A percentile compares a stretch with the other conserved stretches of the same genome.
phyloP scores from a whole-genome alignment of 2,329 filamentous ascomycete genomes.

The Fusarium brachygibbosum region DNA sequence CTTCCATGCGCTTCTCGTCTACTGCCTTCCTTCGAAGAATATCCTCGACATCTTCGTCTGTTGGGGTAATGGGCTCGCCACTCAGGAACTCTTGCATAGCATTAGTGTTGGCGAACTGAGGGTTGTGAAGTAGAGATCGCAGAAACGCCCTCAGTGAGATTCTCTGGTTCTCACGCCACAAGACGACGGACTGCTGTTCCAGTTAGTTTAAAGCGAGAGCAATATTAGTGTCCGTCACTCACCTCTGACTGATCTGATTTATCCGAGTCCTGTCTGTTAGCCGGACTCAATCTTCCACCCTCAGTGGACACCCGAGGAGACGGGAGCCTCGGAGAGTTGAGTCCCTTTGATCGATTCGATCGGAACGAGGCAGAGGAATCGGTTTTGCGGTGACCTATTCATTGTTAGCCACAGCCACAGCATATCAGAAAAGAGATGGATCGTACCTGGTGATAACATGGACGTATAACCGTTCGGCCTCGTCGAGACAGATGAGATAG shows the following conservation, averaged over 20 bases:
- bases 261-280: slow-evolving; percentile 39
- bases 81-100: slow-evolving; percentile 89
- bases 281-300: slow-evolving; percentile 50
- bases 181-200: slow-evolving; percentile 62
- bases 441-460: slow-evolving; percentile 50
- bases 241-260: slow-evolving; percentile 48
- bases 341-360: slow-evolving; percentile 50
- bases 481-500: slow-evolving; percentile 84
- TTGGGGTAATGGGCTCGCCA: slow-evolving; percentile 76
- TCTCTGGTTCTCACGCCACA: slow-evolving; percentile 90
- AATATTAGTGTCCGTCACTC: slow-evolving; percentile 6
- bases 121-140: slow-evolving; percentile 86
- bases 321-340: slow-evolving; percentile 47
- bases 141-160: slow-evolving; percentile 92
- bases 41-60: slow-evolving; percentile 86
- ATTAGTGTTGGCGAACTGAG: slow-evolving; percentile 84
- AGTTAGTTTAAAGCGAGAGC: slow-evolving; percentile 47
- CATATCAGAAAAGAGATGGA: not conserved
- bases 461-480: slow-evolving; percentile 54
- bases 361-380: slow-evolving; percentile 51
- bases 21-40: slow-evolving; percentile 83
- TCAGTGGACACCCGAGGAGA: slow-evolving; percentile 54
- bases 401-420: slow-evolving; percentile 21
- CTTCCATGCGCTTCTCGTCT: slow-evolving; percentile 89
- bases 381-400: slow-evolving; percentile 44